Percentiles rank a stretch among this genome's conserved stretches.
These are phyloP conservation scores for Pelargonium nanum DNA, from an alignment of 345 rosid genomes.

Conservation along the genomic window DNA sequence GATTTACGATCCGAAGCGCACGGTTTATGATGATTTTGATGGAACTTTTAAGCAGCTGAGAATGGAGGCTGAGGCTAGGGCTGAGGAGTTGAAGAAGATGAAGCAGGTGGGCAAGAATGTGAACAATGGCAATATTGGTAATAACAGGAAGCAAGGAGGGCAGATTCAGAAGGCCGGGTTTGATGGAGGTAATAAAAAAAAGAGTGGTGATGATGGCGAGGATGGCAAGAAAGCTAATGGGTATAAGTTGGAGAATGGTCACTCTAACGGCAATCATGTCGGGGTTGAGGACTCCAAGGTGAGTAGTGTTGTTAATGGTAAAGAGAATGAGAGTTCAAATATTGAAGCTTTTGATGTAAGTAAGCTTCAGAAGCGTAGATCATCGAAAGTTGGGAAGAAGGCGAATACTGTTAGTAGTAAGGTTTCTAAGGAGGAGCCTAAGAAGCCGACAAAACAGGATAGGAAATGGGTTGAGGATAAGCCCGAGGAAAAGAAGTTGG, in stretches of 20 bases:
- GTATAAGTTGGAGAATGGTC: constrained; percentile 50
- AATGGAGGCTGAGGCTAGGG: constrained; percentile 82
- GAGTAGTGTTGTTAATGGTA: constrained; percentile 49
- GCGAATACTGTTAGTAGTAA: constrained; percentile 58
- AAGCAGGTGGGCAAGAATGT: constrained; percentile 50
- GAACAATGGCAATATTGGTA: constrained; percentile 32
- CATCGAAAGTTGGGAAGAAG: constrained; percentile 85
- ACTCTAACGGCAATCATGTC: constrained; percentile 37
- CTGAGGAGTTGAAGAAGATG: constrained; percentile 69
- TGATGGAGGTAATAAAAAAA: constrained; percentile 51
- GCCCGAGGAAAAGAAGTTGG: constrained; percentile 62
- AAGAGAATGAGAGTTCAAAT: constrained; percentile 66
- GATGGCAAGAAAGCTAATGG: constrained; percentile 42
- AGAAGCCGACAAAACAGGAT: constrained; percentile 72
- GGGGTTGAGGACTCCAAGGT: constrained; percentile 34
- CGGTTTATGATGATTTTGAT: constrained; percentile 53
- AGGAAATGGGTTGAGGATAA: constrained; percentile 85
- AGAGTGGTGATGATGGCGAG: constrained; percentile 36
- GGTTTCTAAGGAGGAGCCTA: constrained; percentile 64
- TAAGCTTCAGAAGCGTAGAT: constrained; percentile 78
- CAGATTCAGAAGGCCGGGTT: constrained; percentile 41
- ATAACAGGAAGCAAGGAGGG: constrained; percentile 27
- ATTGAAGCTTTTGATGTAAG: constrained; percentile 73
- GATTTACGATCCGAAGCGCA: constrained; percentile 69
- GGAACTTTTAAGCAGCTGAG: constrained; percentile 90